phyloP scores from a whole-genome alignment of 805 yeast species.

The Hermanozyma aechmeae region DNA sequence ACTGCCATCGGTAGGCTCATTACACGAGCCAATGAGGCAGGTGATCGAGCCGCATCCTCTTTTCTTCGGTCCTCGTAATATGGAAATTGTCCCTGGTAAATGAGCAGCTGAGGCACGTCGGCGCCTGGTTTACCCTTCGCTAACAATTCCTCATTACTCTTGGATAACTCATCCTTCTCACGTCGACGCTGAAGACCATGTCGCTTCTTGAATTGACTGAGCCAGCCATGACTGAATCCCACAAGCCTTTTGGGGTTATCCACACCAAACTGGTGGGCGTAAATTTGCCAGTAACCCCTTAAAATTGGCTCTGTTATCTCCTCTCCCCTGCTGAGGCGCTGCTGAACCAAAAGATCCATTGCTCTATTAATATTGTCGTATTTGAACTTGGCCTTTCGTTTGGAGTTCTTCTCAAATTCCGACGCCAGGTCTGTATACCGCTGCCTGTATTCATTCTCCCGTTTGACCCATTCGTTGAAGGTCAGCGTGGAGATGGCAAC shows the following conservation, averaged over 20 bases:
- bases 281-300: constrained; percentile 47
- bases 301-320: constrained; percentile 47
- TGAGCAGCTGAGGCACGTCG: constrained; percentile 2
- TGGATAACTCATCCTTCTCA: constrained; percentile 5
- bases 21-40: constrained; percentile 4
- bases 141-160: constrained; percentile 1
- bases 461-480: constrained; percentile 53
- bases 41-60: no score
- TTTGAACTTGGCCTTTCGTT: constrained; percentile 42
- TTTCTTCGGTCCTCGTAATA: constrained; percentile 1
- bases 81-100: constrained; percentile 4
- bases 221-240: constrained; percentile 56
- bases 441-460: constrained; percentile 40
- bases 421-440: constrained; percentile 27
- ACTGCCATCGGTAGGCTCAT: constrained; percentile 2
- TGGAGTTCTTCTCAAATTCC: constrained; percentile 23
- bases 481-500: constrained; percentile 52
- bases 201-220: constrained; percentile 49
- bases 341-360: constrained; percentile 46
- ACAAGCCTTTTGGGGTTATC: constrained; percentile 49
- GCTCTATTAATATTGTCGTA: constrained; percentile 50
- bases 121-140: neutral
- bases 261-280: constrained; percentile 48
- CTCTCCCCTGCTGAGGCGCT: constrained; percentile 31
- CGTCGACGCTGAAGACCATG: constrained; percentile 32